A percentile compares a stretch with the other conserved stretches of the same genome.
phyloP scores from a whole-genome alignment of 2,329 filamentous ascomycete genomes.

The Thermothelomyces thermophilus region DNA sequence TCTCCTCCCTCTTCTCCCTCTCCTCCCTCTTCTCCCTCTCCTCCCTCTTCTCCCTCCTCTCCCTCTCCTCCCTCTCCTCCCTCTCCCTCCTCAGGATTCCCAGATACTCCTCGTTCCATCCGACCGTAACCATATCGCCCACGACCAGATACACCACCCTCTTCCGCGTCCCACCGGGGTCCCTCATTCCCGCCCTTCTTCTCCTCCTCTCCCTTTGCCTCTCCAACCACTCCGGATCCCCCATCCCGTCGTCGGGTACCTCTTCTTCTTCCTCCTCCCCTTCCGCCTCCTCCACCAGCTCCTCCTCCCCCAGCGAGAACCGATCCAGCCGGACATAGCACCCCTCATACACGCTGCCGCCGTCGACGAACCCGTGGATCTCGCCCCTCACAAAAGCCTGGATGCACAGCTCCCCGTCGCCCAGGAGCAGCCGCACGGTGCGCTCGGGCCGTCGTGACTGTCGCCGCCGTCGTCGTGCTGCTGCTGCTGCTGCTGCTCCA shows the following conservation, averaged over 20 bases:
- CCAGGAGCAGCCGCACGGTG: conserved; percentile 41
- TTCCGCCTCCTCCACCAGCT: conserved; percentile 1
- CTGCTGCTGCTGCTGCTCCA: background rate
- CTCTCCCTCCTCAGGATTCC: conserved; percentile 20
- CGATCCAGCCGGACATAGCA: conserved; percentile 42
- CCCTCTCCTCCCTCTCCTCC: background rate
- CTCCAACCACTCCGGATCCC: background rate
- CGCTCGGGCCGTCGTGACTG: conserved; percentile 24
- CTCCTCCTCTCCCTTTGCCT: background rate
- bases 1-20: conserved; percentile 8
- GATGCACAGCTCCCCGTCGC: conserved; percentile 49
- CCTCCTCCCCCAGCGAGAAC: conserved; percentile 29
- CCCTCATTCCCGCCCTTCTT: background rate
- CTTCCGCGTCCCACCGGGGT: background rate
- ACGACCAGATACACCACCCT: conserved; percentile 41
- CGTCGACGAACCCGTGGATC: conserved; percentile 43
- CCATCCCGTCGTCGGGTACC: background rate
- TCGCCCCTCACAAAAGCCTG: conserved; percentile 43
- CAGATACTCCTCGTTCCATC: conserved; percentile 41
- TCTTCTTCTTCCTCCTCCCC: background rate
- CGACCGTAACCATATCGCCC: conserved; percentile 39
- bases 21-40: conserved; percentile 2
- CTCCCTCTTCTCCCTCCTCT: background rate
- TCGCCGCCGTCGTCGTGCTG: background rate
- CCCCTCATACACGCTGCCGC: conserved; percentile 40